These are phyloP conservation scores for Balansia obtecta DNA, from an alignment of 2,329 filamentous ascomycete genomes.

Conservation along the genomic window DNA sequence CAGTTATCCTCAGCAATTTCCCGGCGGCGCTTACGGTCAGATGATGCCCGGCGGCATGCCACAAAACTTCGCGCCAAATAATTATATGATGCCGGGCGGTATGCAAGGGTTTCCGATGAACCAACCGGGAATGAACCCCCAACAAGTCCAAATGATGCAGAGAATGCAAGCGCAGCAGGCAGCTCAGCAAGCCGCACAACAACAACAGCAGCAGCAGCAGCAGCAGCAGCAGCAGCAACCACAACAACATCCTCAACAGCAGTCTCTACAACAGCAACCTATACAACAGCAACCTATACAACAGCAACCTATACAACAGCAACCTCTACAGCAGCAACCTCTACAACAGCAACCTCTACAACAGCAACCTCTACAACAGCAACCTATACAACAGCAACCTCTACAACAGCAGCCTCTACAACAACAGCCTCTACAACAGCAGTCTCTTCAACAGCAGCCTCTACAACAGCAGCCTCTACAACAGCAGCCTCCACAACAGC, in stretches of 20 bases:
- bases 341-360: conserved; percentile 19
- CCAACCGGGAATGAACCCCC: conserved; percentile 34
- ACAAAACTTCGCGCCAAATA: conserved; percentile 36
- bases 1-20: conserved; percentile 47
- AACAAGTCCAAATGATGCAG: conserved; percentile 32
- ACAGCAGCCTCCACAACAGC: conserved; percentile 7
- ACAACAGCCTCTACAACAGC: conserved; percentile 12
- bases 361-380: conserved; percentile 17
- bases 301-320: conserved; percentile 3
- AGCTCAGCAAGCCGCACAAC: conserved; percentile 11
- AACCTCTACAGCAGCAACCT: conserved; percentile 10
- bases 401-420: conserved; percentile 10
- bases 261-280: conserved; percentile 18
- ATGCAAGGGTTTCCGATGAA: conserved; percentile 47
- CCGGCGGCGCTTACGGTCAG: conserved; percentile 42
- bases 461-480: conserved; percentile 15
- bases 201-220: conserved; percentile 20
- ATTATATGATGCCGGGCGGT: conserved; percentile 38
- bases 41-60: conserved; percentile 35
- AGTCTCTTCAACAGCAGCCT: conserved; percentile 13
- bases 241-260: conserved; percentile 18
- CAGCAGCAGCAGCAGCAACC: conserved; percentile 16
- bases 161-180: conserved; percentile 24
- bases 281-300: conserved; percentile 18
- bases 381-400: conserved; percentile 9